A percentile compares a stretch with the other conserved stretches of the same genome.
Conservation (phyloP, 768 basidiomycete species). For the Auricularia heimuer region DNA sequence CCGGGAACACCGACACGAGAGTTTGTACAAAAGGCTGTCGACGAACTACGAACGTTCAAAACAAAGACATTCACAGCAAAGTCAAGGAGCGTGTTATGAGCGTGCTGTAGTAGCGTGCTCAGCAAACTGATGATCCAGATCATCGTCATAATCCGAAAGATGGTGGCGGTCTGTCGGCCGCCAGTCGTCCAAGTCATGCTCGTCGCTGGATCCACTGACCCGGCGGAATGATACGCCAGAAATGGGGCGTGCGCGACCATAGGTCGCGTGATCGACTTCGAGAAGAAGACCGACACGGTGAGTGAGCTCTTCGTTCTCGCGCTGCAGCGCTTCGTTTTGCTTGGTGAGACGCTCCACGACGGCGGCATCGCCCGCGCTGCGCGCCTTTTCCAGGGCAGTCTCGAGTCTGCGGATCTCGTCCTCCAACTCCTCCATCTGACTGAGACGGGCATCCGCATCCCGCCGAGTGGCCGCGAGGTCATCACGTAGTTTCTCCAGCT, state of each 20-base stretch:
- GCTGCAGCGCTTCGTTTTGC: conserved; percentile 70
- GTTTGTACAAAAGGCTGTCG: conserved; percentile 1
- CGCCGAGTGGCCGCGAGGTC: conserved; percentile 62
- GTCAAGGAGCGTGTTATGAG: conserved; percentile 26
- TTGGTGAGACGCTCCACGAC: conserved; percentile 69
- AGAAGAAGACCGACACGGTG: conserved; percentile 85
- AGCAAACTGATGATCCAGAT: conserved; percentile 27
- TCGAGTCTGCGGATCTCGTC: conserved; percentile 70
- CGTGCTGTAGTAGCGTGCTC: conserved; percentile 53
- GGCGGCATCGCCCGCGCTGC: conserved; percentile 69
- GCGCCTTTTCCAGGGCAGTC: conserved; percentile 60
- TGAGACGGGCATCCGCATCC: conserved; percentile 68
- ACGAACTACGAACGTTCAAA: conserved; percentile 1
- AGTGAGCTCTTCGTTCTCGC: conserved; percentile 82
- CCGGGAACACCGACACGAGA: neutral
- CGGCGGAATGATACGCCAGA: conserved; percentile 50
- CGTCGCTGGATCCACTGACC: conserved; percentile 71
- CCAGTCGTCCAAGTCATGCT: conserved; percentile 77
- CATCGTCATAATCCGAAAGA: conserved; percentile 60
- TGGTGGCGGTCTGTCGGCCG: conserved; percentile 54
- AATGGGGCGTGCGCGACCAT: conserved; percentile 48
- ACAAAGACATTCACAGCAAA: conserved; percentile 1
- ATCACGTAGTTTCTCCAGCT: conserved; percentile 61
- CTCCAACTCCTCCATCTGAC: conserved; percentile 70
- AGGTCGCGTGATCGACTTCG: conserved; percentile 73